Evolutionary conservation across 306 rosid genomes (phyloP).

Genomic region (Echinosophora koreensis): DNA sequence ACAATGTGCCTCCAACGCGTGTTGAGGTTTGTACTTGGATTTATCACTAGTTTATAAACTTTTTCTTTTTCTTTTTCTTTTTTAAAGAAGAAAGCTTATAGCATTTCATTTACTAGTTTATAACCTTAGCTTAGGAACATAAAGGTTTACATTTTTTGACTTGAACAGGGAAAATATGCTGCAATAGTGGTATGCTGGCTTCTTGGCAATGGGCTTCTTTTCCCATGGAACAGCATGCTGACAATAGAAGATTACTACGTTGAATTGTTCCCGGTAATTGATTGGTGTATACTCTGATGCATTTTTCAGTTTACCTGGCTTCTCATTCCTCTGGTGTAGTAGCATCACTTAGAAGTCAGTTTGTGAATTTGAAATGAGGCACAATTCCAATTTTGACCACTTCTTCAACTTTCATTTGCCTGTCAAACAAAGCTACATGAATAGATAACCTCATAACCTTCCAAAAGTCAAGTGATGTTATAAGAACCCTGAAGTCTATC

Average conservation of each 20-base stretch:
- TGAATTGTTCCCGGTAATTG: slow-evolving; percentile 79
- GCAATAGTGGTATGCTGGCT: slow-evolving; percentile 78
- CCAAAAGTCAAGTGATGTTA: neutral
- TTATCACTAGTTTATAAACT: neutral
- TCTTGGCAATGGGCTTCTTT: slow-evolving; percentile 91
- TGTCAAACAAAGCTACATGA: slow-evolving; percentile 16
- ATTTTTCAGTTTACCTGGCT: neutral
- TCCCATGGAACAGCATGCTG: slow-evolving; percentile 94
- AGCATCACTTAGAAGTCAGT: neutral
- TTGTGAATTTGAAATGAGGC: slow-evolving; percentile 12
- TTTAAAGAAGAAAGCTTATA: too few relatives aligned
- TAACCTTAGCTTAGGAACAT: neutral
- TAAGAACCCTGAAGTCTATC: neutral
- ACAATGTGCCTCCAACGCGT: slow-evolving; percentile 51
- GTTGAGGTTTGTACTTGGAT: slow-evolving; percentile 57
- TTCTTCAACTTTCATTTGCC: slow-evolving; percentile 6
- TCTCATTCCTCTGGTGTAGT: slow-evolving; percentile 18
- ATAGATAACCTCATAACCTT: neutral
- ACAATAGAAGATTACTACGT: slow-evolving; percentile 86
- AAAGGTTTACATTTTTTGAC: slow-evolving; percentile 9
- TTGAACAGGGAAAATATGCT: slow-evolving; percentile 67
- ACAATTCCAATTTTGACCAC: slow-evolving; percentile 4
- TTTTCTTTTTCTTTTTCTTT: too few relatives aligned
- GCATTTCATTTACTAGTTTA: neutral
- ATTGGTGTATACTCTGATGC: slow-evolving; percentile 12